These are phyloP conservation scores for Xerocomus potaroensis DNA, from an alignment of 768 basidiomycete genomes.

Conservation along the genomic window DNA sequence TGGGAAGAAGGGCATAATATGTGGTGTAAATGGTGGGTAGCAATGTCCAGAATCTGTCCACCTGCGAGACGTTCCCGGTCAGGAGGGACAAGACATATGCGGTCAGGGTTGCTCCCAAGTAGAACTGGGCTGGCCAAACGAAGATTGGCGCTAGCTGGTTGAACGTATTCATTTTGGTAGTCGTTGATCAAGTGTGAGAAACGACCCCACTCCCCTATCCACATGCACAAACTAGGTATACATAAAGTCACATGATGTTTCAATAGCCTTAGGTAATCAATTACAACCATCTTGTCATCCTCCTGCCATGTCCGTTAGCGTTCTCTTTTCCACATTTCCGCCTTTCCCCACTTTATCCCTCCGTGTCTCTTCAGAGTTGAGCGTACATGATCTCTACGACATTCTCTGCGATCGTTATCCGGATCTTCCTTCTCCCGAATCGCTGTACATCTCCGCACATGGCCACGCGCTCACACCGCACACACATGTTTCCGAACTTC, in stretches of 20 bases:
- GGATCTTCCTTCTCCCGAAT: constrained; percentile 39
- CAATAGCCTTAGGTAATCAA: no score
- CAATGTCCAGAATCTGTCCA: constrained; percentile 81
- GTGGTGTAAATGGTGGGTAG: constrained; percentile 78
- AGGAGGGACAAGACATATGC: constrained; percentile 61
- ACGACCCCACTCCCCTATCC: neutral
- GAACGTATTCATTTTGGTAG: constrained; percentile 13
- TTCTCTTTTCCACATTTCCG: constrained; percentile 57
- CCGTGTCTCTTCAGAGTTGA: constrained; percentile 38
- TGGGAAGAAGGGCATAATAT: constrained; percentile 75
- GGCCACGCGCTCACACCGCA: constrained; percentile 30
- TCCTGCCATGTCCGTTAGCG: constrained; percentile 41
- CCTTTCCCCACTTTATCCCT: constrained; percentile 57
- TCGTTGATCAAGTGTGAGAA: neutral
- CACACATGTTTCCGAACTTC: constrained; percentile 35
- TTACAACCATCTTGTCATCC: constrained; percentile 1
- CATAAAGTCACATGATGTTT: no score
- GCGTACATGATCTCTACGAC: constrained; percentile 38
- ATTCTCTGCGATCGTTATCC: constrained; percentile 46
- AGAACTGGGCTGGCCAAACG: constrained; percentile 64
- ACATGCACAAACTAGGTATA: no score
- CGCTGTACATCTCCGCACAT: constrained; percentile 40
- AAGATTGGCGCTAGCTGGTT: constrained; percentile 33
- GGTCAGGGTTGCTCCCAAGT: constrained; percentile 39
- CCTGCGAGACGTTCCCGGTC: constrained; percentile 81